These are phyloP conservation scores for Paraconiothyrium sp. DNA, from an alignment of 2,329 filamentous ascomycete genomes.

Conservation along the genomic window DNA sequence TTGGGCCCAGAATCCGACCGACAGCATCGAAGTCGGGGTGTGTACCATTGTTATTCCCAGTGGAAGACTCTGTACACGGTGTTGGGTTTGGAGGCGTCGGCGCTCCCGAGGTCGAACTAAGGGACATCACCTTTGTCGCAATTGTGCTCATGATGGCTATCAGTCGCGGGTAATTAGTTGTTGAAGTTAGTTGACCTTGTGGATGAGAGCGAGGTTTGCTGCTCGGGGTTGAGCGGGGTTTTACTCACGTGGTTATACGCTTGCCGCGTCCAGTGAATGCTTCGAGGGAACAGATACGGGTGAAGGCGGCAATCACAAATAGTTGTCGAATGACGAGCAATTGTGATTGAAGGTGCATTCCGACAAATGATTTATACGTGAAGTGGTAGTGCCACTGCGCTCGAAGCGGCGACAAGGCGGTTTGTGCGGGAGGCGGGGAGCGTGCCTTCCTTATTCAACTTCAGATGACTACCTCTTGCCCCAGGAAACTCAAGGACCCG, in stretches of 20 bases:
- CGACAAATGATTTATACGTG: neutral
- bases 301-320: conserved; percentile 10
- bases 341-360: conserved; percentile 8
- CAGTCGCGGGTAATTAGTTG: neutral
- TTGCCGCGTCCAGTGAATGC: conserved; percentile 4
- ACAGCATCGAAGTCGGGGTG: conserved; percentile 39
- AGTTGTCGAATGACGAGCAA: conserved; percentile 3
- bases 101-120: conserved; percentile 30
- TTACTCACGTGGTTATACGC: neutral
- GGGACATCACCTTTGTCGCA: conserved; percentile 29
- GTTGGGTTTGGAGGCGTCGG: conserved; percentile 39
- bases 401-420: neutral
- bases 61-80: conserved; percentile 32
- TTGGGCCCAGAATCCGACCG: conserved; percentile 37
- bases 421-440: conserved; percentile 12
- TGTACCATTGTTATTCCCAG: conserved; percentile 25
- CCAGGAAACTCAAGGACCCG: neutral
- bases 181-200: neutral
- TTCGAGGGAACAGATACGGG: neutral
- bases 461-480: conserved; percentile 9
- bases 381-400: neutral
- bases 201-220: neutral
- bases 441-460: conserved; percentile 11
- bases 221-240: neutral
- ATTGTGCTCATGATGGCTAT: conserved; percentile 18